A percentile compares a stretch with the other conserved stretches of the same genome.
phyloP scores from a whole-genome alignment of 2,329 filamentous ascomycete species.

The Thyridium curvatum region DNA sequence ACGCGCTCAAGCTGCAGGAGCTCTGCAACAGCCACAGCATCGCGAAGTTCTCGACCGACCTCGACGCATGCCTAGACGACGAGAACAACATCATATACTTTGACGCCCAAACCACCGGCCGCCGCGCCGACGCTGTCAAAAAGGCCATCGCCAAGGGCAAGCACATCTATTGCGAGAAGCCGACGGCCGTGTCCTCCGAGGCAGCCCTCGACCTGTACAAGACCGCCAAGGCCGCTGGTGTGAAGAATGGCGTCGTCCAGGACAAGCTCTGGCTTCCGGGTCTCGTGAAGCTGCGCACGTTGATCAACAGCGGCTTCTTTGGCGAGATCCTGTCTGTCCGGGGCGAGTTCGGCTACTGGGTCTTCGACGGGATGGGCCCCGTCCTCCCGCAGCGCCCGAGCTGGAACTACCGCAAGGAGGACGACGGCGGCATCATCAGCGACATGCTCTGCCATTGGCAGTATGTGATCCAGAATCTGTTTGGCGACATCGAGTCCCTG shows the following conservation, averaged over 20 bases:
- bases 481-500: constrained; percentile 3
- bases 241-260: constrained; percentile 4
- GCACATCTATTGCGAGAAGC: constrained; percentile 5
- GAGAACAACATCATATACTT: constrained; percentile 3
- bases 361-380: constrained; percentile 3
- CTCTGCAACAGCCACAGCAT: constrained; percentile 2
- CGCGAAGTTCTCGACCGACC: constrained; percentile 3
- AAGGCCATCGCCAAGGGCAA: constrained; percentile 15
- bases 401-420: constrained; percentile 5
- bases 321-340: constrained; percentile 5
- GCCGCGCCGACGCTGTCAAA: constrained; percentile 18
- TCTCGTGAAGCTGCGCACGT: constrained; percentile 2
- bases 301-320: constrained; percentile 4
- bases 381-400: constrained; percentile 3
- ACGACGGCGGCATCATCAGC: constrained; percentile 5
- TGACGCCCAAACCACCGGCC: constrained; percentile 4
- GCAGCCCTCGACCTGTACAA: constrained; percentile 2
- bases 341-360: constrained; percentile 5
- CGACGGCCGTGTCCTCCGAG: constrained; percentile 1
- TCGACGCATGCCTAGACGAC: constrained; percentile 2
- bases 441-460: constrained; percentile 6
- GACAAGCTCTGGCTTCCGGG: constrained; percentile 5
- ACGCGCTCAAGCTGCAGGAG: constrained; percentile 1
- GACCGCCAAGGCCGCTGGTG: constrained; percentile 1
- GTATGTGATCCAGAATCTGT: constrained; percentile 4